A percentile compares a stretch with the other conserved stretches of the same genome.
phyloP scores from a whole-genome alignment of 139 green algal species.

The Astrephomene gubernaculifera region DNA sequence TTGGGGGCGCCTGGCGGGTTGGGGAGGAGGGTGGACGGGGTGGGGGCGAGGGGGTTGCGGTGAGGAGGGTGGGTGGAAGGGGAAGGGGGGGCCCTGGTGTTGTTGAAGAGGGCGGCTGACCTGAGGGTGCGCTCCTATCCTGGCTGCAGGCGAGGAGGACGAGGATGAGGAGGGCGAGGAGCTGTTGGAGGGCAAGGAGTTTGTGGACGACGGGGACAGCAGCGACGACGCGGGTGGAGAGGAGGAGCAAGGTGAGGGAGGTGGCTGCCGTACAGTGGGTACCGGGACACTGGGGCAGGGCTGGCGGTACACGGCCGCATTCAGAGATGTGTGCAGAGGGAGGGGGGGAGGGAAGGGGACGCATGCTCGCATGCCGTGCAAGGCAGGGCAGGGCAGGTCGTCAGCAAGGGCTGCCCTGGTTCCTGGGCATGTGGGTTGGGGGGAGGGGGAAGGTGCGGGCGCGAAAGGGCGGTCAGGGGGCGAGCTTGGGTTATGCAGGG shows the following conservation, averaged over 20 bases:
- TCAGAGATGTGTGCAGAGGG: no score
- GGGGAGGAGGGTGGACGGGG: constrained; percentile 53
- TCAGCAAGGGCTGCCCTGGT: no score
- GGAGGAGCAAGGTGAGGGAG: neutral
- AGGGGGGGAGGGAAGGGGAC: no score
- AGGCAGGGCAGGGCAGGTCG: no score
- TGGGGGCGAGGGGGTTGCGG: constrained; percentile 51
- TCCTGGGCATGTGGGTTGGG: no score
- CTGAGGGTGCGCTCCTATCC: no score
- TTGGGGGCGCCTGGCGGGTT: constrained; percentile 28
- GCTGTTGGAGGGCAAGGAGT: constrained; percentile 49
- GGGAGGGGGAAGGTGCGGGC: constrained; percentile 9
- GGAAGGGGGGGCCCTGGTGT: constrained; percentile 50
- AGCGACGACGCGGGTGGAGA: constrained; percentile 45
- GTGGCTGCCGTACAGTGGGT: neutral
- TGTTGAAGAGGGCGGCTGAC: no score
- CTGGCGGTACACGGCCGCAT: no score
- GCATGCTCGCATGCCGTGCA: no score
- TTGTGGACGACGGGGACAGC: constrained; percentile 55
- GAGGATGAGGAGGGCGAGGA: constrained; percentile 56
- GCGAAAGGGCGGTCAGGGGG: no score
- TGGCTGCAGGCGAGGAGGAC: constrained; percentile 18
- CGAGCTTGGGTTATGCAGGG: no score
- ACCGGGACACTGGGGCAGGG: no score
- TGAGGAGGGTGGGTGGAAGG: constrained; percentile 42